Evolutionary conservation across 768 basidiomycete genomes (phyloP).

Genomic region (Suillus cothurnatus): DNA sequence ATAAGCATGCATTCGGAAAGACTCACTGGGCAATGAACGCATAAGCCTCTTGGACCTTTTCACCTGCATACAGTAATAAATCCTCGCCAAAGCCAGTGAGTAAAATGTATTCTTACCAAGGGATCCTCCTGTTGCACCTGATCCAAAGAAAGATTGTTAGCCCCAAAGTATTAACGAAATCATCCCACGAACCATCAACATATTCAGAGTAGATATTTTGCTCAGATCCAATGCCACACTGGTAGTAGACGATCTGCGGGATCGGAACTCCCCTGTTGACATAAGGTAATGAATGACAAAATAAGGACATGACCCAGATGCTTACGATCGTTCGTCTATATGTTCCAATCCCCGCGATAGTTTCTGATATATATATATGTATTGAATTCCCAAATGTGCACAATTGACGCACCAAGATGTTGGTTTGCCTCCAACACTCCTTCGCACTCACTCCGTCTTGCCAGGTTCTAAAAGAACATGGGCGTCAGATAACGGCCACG

Average conservation of each 20-base stretch:
- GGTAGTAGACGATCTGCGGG: conserved; percentile 66
- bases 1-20: background rate
- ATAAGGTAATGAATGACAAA: background rate
- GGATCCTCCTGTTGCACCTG: conserved; percentile 65
- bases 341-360: conserved; percentile 54
- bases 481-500: conserved; percentile 8
- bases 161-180: background rate
- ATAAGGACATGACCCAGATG: background rate
- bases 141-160: conserved; percentile 10
- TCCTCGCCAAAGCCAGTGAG: background rate
- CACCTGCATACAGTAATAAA: conserved; percentile 41
- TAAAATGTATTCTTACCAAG: conserved; percentile 45
- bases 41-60: conserved; percentile 79
- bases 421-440: conserved; percentile 53
- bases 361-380: conserved; percentile 37
- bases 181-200: conserved; percentile 50
- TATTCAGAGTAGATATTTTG: conserved; percentile 59
- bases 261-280: conserved; percentile 39
- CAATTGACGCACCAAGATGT: conserved; percentile 48
- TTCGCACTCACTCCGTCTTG: conserved; percentile 58
- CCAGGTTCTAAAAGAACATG: conserved; percentile 56
- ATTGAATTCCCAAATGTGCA: background rate
- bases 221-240: conserved; percentile 62
- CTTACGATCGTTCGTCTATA: conserved; percentile 46
- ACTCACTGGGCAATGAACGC: conserved; percentile 80